A percentile compares a stretch with the other conserved stretches of the same genome.
phyloP scores from a whole-genome alignment of 805 yeast genomes.

The Kregervanrija pseudodelftensis region DNA sequence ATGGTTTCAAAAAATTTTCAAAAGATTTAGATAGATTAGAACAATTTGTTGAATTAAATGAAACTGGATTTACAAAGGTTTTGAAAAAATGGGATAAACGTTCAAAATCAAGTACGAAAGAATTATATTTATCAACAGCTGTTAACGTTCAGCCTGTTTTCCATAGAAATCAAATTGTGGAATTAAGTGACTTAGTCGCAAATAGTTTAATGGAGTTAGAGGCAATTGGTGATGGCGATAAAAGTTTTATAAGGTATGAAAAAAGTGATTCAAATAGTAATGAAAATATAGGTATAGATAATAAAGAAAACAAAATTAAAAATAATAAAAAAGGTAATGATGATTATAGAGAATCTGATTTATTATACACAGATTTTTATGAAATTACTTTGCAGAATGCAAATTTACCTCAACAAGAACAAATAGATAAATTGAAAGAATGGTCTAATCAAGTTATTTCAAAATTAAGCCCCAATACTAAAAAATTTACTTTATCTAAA shows the following conservation, averaged over 20 bases:
- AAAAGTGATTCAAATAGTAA: slow-evolving; percentile 7
- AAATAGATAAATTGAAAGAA: slow-evolving; percentile 22
- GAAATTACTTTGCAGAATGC: slow-evolving; percentile 29
- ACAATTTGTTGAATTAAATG: slow-evolving; percentile 90
- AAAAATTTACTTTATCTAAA: slow-evolving; percentile 49
- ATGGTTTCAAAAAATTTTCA: slow-evolving; percentile 82
- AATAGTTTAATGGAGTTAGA: slow-evolving; percentile 67
- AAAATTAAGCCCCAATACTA: slow-evolving; percentile 33
- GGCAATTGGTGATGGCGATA: slow-evolving; percentile 45
- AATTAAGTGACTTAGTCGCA: slow-evolving; percentile 70
- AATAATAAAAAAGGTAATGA: slow-evolving; percentile 3
- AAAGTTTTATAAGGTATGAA: slow-evolving; percentile 22
- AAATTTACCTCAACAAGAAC: slow-evolving; percentile 29
- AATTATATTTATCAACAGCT: slow-evolving; percentile 82
- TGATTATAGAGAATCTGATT: slow-evolving; percentile 40
- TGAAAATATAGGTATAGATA: slow-evolving; percentile 2
- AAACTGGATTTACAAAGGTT: slow-evolving; percentile 92
- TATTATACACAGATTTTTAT: slow-evolving; percentile 61
- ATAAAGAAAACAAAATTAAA: background rate
- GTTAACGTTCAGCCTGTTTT: slow-evolving; percentile 96
- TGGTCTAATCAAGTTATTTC: slow-evolving; percentile 39
- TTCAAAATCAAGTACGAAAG: slow-evolving; percentile 90
- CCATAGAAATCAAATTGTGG: slow-evolving; percentile 80
- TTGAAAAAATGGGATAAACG: slow-evolving; percentile 98
- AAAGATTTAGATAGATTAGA: slow-evolving; percentile 84